Percentiles rank a stretch among this genome's conserved stretches.
Evolutionary conservation across 2,329 filamentous ascomycete genomes (phyloP).

Genomic region (Chaetomiaceae sp.): DNA sequence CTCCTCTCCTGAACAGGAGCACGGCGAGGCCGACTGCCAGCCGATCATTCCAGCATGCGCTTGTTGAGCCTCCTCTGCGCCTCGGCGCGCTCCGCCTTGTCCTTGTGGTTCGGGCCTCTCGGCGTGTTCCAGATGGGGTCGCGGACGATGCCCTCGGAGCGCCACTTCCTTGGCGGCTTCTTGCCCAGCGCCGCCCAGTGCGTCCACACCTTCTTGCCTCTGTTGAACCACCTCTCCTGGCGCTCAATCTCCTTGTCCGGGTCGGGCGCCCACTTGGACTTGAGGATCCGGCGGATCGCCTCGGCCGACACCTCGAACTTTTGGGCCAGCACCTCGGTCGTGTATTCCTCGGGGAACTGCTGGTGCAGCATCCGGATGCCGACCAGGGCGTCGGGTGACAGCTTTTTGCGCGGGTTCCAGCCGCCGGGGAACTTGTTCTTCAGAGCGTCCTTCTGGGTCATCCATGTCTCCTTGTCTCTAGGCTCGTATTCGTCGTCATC

Average conservation of each 20-base stretch:
- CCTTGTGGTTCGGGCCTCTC: conserved; percentile 9
- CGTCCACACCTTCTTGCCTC: conserved; percentile 57
- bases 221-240: conserved; percentile 56
- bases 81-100: conserved; percentile 7
- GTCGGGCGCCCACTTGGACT: conserved; percentile 65
- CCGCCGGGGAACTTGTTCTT: conserved; percentile 73
- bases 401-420: conserved; percentile 78
- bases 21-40: too few species aligned
- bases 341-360: conserved; percentile 72
- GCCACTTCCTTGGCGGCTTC: conserved; percentile 59
- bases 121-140: conserved; percentile 32
- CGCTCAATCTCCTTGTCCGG: conserved; percentile 52
- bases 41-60: conserved; percentile 1
- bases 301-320: conserved; percentile 86
- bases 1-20: too few species aligned
- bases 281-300: conserved; percentile 80
- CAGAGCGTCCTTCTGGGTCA: conserved; percentile 67
- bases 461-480: conserved; percentile 51
- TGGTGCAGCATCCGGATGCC: conserved; percentile 79
- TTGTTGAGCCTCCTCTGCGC: conserved; percentile 15
- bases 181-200: conserved; percentile 55
- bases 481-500: neutral
- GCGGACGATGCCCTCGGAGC: conserved; percentile 47
- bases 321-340: conserved; percentile 64
- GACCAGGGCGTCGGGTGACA: conserved; percentile 89